Percentiles rank a stretch among this genome's conserved stretches.
phyloP scores from a whole-genome alignment of 2,329 filamentous ascomycete genomes.

The Penicillium sumatraense region DNA sequence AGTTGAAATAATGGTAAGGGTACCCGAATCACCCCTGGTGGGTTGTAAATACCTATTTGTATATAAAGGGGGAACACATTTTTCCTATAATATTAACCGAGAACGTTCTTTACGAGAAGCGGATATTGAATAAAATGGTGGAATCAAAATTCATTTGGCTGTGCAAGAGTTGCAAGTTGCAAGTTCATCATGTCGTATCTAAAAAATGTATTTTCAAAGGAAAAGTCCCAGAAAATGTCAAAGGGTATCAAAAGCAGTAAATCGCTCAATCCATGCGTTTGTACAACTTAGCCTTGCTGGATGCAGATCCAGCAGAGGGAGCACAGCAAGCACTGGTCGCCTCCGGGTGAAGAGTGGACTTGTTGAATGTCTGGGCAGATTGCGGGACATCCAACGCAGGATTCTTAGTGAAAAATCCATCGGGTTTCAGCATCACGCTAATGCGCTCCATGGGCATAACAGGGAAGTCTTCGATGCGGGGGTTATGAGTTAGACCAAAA shows the following conservation, averaged over 20 bases:
- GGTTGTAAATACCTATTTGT: not conserved
- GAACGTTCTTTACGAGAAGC: not conserved
- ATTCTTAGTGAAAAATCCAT: constrained; percentile 59
- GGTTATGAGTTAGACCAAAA: constrained; percentile 66
- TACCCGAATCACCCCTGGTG: too few species aligned
- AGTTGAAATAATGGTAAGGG: too few species aligned
- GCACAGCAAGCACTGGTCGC: constrained; percentile 23
- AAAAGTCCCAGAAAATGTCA: not conserved
- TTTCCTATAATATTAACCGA: not conserved
- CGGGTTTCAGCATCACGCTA: constrained; percentile 54
- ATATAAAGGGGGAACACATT: not conserved
- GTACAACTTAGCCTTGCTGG: constrained; percentile 37
- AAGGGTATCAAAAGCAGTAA: constrained; percentile 10
- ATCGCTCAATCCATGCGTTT: constrained; percentile 29
- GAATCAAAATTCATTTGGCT: not conserved
- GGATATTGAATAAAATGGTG: too few species aligned
- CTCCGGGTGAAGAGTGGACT: constrained; percentile 41
- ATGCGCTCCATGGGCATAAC: constrained; percentile 68
- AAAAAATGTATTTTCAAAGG: not conserved
- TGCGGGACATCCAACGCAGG: constrained; percentile 54
- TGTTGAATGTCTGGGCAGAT: constrained; percentile 48
- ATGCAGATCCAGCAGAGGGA: constrained; percentile 20
- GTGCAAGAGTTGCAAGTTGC: too few species aligned
- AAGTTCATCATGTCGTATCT: not conserved
- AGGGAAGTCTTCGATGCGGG: constrained; percentile 68